Evolutionary conservation across 192 early-diverging fungal genomes (phyloP).

Genomic region (Obelidium mucronatum): DNA sequence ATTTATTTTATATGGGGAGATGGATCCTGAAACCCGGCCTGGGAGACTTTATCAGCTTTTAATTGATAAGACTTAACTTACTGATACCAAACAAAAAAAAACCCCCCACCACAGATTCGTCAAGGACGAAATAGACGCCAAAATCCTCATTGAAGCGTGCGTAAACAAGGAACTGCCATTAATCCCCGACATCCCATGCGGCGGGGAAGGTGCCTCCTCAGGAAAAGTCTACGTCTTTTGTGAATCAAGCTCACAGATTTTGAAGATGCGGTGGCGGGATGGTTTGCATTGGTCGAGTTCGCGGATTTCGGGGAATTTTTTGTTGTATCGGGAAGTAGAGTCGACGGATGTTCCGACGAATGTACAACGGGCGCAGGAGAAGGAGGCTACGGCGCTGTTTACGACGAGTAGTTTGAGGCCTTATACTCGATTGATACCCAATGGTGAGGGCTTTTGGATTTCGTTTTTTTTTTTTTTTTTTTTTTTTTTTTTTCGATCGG

Average conservation of each 20-base stretch:
- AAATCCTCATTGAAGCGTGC: constrained; percentile 8
- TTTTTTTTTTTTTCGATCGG: no score
- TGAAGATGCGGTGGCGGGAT: constrained; percentile 5
- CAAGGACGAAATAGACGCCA: constrained; percentile 6
- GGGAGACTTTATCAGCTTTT: no score
- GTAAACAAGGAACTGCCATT: not conserved
- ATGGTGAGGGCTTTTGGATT: no score
- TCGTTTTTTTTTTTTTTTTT: no score
- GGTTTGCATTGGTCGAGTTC: not conserved
- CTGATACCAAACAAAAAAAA: no score
- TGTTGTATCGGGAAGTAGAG: constrained; percentile 11
- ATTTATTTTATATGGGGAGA: no score
- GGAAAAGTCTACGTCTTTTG: constrained; percentile 3
- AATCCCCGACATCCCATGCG: not conserved
- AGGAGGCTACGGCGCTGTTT: not conserved
- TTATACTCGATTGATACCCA: constrained; percentile 8
- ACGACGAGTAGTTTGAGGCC: not conserved
- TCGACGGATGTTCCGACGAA: not conserved
- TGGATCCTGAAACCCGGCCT: no score
- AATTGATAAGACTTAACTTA: no score
- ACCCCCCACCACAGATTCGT: no score
- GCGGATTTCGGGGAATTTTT: constrained; percentile 1
- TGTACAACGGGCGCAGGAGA: not conserved
- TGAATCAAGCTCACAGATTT: not conserved
- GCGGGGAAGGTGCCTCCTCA: not conserved